Percentiles rank a stretch among this genome's conserved stretches.
These are phyloP conservation scores for Saccharomyces pastorianus DNA, from an alignment of 1,139 yeast genomes.

Conservation along the genomic window DNA sequence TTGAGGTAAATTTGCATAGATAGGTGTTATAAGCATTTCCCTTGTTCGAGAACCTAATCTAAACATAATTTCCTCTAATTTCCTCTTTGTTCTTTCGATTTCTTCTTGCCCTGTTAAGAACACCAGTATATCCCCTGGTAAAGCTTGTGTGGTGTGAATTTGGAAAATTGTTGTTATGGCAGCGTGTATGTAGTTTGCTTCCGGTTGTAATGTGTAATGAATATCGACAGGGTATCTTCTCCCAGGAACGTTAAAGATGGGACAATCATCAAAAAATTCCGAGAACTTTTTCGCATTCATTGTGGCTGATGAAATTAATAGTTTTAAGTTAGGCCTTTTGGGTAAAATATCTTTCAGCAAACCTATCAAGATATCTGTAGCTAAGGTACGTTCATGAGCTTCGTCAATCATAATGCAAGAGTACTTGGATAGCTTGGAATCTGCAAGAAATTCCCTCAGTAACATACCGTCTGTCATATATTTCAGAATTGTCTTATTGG, in stretches of 20 bases:
- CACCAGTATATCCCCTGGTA: conserved; percentile 79
- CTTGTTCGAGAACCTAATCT: conserved; percentile 57
- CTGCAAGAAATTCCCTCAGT: conserved; percentile 71
- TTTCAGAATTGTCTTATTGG: conserved; percentile 48
- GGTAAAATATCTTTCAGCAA: conserved; percentile 60
- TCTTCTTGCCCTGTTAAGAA: conserved; percentile 94
- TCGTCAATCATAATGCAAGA: conserved; percentile 90
- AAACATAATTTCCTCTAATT: conserved; percentile 52
- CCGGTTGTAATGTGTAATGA: conserved; percentile 79
- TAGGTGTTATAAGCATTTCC: conserved; percentile 70
- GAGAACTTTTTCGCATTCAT: conserved; percentile 84
- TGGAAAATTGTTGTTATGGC: conserved; percentile 78
- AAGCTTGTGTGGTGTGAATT: conserved; percentile 63
- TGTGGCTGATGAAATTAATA: conserved; percentile 88
- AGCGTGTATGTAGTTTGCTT: conserved; percentile 82
- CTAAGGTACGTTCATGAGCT: conserved; percentile 90
- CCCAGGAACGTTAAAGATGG: conserved; percentile 84
- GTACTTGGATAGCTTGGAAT: conserved; percentile 60
- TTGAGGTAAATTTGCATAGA: conserved; percentile 82
- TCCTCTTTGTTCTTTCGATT: conserved; percentile 74
- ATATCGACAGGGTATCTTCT: conserved; percentile 83
- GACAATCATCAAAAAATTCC: conserved; percentile 69
- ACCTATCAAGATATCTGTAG: conserved; percentile 83
- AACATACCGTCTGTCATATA: conserved; percentile 93
- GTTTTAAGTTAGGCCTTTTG: conserved; percentile 57